Percentiles rank a stretch among this genome's conserved stretches.
Conservation (phyloP, 2,329 filamentous ascomycete genomes). For the Sclerotinia borealis region DNA sequence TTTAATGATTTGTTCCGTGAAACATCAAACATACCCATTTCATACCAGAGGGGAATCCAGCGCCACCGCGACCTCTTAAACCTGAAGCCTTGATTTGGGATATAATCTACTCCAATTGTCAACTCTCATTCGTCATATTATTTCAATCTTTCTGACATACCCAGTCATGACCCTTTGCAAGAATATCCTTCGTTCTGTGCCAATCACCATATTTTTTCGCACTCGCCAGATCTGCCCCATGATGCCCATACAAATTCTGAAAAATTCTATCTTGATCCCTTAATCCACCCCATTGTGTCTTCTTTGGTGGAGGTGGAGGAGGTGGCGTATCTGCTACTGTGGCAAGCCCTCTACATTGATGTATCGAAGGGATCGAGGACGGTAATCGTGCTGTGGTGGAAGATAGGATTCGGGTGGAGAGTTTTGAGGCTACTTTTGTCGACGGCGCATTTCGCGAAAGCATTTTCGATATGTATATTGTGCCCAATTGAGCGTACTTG, state of each 20-base stretch:
- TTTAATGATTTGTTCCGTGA: slow-evolving; percentile 15
- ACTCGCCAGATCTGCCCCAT: slow-evolving; percentile 83
- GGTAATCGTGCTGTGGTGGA: slow-evolving; percentile 27
- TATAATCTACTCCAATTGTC: slow-evolving; percentile 61
- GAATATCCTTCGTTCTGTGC: slow-evolving; percentile 99
- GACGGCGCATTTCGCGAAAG: slow-evolving; percentile 34
- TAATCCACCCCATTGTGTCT: slow-evolving; percentile 73
- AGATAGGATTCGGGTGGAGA: slow-evolving; percentile 30
- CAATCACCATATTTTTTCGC: slow-evolving; percentile 98
- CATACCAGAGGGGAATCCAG: slow-evolving; percentile 94
- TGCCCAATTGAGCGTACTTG: slow-evolving; percentile 32
- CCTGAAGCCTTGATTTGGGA: slow-evolving; percentile 95
- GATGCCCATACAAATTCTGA: slow-evolving; percentile 94
- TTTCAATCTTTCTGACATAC: slow-evolving; percentile 35
- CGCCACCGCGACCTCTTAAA: slow-evolving; percentile 89
- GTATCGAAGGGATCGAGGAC: slow-evolving; percentile 38
- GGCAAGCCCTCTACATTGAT: slow-evolving; percentile 66
- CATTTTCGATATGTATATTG: slow-evolving; percentile 30
- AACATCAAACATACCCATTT: slow-evolving; percentile 75
- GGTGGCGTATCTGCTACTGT: slow-evolving; percentile 69
- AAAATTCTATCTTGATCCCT: slow-evolving; percentile 98
- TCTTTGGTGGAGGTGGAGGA: slow-evolving; percentile 56
- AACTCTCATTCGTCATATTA: slow-evolving; percentile 14
- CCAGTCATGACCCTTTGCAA: slow-evolving; percentile 96
- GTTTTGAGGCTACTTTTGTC: slow-evolving; percentile 28